Conservation (phyloP, 352 stramenopile genomes). For the Pythium volutum region DNA sequence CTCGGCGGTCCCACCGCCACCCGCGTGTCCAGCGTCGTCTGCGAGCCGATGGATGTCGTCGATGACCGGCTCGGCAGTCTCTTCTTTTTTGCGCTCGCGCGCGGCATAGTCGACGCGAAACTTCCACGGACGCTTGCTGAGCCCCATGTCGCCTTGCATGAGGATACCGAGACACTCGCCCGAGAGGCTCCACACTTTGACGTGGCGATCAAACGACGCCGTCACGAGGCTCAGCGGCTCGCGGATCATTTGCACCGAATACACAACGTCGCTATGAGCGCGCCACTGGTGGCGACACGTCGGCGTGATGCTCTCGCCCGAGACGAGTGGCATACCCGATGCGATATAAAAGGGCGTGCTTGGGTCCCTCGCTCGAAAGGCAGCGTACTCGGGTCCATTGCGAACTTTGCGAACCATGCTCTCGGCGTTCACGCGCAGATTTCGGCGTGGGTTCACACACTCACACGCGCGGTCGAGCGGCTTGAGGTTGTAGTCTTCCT, state of each 20-base stretch:
- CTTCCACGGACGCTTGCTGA: constrained; percentile 49
- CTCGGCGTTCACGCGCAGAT: constrained; percentile 65
- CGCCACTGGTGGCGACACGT: constrained; percentile 57
- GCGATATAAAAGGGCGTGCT: constrained; percentile 60
- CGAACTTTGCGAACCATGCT: constrained; percentile 68
- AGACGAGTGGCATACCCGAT: constrained; percentile 40
- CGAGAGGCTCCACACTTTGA: constrained; percentile 66
- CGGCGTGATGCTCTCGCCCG: not conserved
- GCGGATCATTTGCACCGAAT: constrained; percentile 69
- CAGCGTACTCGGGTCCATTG: constrained; percentile 60
- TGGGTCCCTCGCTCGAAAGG: constrained; percentile 49
- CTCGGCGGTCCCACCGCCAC: not conserved
- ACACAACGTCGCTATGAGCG: constrained; percentile 72
- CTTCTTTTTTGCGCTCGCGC: constrained; percentile 66
- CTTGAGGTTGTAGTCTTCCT: constrained; percentile 41
- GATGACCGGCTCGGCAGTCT: constrained; percentile 46
- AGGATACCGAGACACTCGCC: constrained; percentile 71
- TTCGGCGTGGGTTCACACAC: constrained; percentile 69
- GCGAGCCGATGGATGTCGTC: constrained; percentile 52
- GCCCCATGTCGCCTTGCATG: constrained; percentile 63
- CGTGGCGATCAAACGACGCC: constrained; percentile 72
- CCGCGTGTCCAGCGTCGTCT: constrained; percentile 20
- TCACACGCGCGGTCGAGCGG: constrained; percentile 51
- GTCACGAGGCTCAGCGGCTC: constrained; percentile 70
- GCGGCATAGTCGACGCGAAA: constrained; percentile 76